Base-by-base conservation (phyloP, 106 monocot species). In the Apostasia ramifera region DNA sequence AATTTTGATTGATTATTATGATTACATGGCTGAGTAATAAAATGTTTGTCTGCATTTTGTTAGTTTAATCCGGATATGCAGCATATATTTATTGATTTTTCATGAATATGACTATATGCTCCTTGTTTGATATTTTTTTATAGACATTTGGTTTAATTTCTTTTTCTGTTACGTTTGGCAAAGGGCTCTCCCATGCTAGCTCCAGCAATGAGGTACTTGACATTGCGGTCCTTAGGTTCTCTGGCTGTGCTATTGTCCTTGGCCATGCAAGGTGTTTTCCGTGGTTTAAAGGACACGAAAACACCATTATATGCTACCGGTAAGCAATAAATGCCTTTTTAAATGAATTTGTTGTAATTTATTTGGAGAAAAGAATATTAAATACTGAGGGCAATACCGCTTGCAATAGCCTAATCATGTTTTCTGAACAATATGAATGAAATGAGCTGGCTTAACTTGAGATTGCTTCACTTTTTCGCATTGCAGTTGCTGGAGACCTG, bases 201-300 rank as follows among this genome's bases (percentile, higher is more conserved):
- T 8, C 76, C 84, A 45, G 88, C 88, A 66, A 71, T 60, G 60
- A 47, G 76, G 8, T 84, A 88, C 64, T 62, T 88, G 67, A 84
- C 73, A 42, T 61, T 88, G 73, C 70, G 88, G 52, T 78, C 88
- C 7, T 76, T 84, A 59, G 88, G 88, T 57, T 78, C 88, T 40
- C 84, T 81, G 43, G 81, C 84, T 71, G 88, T 88, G 66, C 88
- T 88, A 2, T 57, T 88, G 26, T 81, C 83, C 56, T 75, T 88
- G 55, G 79, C 81, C 41, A 84, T 88, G 88, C 88, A 88, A 79
- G 84, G 88, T 15, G 88, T 88, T 70, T 88, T 88, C 39, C 62
- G 84, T 68, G 88, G 84, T 44, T 88, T 88, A 47, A 84, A 88
- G 76, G 88, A 84, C 59, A 88, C 87, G 9, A 88, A 60, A 60